Base-by-base conservation (phyloP, 2,329 filamentous ascomycete genomes). In the Aureobasidium sp. region DNA sequence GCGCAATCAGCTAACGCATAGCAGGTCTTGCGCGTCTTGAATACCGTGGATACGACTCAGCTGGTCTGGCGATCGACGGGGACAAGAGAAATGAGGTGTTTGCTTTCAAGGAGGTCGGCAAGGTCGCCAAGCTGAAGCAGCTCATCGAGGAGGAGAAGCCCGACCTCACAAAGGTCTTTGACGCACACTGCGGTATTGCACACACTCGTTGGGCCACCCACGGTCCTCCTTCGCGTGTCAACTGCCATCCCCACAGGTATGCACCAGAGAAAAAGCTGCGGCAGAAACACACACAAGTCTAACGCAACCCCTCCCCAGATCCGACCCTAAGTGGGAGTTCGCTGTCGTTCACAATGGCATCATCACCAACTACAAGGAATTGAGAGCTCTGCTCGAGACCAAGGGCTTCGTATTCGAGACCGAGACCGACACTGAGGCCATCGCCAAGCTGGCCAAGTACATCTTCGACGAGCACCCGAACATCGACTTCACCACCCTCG, bases 331-430 rank as follows among this genome's bases (percentile, higher is more conserved):
- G 72, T 99, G 93, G 91, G 89, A 99, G 79, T 99, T 99, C 77
- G 84, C 90, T 67, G 87, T 99, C 70, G 94, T 97, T 64, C 94
- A 99, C 88, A 99, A 99, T 79, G 94, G 94, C 74, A 99, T 99
- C 83, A 99, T 99, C 79, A 99, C 94, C 81, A 99, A 99, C 85
- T 99, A 99, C 86, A 99, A 99, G 84, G 94, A 99, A 81, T 82
- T 99, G 71, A 96, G 93, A 86, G 90, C 89, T 65, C 86, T 99
- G 66, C 84, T 99, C 69, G 85, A 88, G 79, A 84, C 83, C 82
- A 99, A 97, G 85, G 94, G 94, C 74, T 96, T 96, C 86, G 89
- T 87, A 73, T 99, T 99, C 76, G 94, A 99, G 86, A 99, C 94
- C 58, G 93, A 99, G 79, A 99, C 94, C 68, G 94, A 99, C 74